A percentile compares a stretch with the other conserved stretches of the same genome.
phyloP scores from a whole-genome alignment of 2,329 filamentous ascomycete species.

The Epichloe uncinata region DNA sequence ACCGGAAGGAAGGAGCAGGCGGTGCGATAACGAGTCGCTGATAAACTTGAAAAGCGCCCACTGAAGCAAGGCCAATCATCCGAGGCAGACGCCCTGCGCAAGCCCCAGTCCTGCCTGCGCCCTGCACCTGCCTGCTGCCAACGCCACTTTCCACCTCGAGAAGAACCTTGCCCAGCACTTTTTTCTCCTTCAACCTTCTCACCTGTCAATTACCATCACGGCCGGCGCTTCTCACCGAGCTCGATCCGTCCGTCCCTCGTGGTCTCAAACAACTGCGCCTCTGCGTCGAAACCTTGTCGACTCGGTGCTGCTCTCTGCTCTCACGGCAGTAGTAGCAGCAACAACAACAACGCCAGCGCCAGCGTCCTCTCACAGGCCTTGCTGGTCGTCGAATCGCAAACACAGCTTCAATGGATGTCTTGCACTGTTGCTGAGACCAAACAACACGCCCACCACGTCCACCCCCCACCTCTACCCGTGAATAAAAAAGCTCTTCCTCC shows the following conservation, averaged over 20 bases:
- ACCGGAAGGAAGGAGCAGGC: too few species aligned
- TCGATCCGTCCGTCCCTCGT: not conserved
- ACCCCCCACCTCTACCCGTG: not conserved
- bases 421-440: not conserved
- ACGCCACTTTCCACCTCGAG: slow-evolving; percentile 3
- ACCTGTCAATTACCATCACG: not conserved
- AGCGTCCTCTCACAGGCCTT: not conserved
- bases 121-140: not conserved
- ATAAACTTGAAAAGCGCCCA: not conserved
- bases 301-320: not conserved
- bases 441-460: not conserved
- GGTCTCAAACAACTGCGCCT: not conserved
- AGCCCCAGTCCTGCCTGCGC: too few species aligned
- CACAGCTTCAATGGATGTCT: slow-evolving; percentile 2
- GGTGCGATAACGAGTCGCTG: not conserved
- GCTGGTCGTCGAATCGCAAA: slow-evolving; percentile 2
- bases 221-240: not conserved
- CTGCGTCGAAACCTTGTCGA: not conserved
- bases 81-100: not conserved
- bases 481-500: not conserved
- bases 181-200: slow-evolving; percentile 4
- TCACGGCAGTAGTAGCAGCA: not conserved
- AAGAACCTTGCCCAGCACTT: slow-evolving; percentile 1
- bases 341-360: not conserved
- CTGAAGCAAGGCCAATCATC: not conserved